A percentile compares a stretch with the other conserved stretches of the same genome.
Conservation (phyloP, 441 rosid genomes). For the Francoa sonchifolia region DNA sequence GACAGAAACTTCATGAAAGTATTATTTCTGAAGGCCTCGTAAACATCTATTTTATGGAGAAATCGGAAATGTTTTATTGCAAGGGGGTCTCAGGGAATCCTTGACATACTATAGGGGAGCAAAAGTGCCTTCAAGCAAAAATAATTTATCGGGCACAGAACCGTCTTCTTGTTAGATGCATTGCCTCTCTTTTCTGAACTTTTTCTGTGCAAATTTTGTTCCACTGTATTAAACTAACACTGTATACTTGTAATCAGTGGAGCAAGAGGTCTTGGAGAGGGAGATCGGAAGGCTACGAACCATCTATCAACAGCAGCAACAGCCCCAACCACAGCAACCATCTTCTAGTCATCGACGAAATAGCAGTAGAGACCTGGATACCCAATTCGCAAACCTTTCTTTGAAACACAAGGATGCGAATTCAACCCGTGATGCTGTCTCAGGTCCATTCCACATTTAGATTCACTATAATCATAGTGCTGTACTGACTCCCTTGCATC, state of each 20-base stretch:
- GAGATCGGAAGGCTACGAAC: constrained; percentile 77
- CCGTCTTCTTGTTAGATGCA: neutral
- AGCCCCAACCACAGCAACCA: constrained; percentile 34
- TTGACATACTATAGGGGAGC: too few species aligned
- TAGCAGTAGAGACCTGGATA: constrained; percentile 75
- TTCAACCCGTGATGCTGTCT: constrained; percentile 49
- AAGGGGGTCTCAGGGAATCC: too few species aligned
- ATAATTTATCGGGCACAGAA: too few species aligned
- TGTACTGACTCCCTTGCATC: constrained; percentile 11
- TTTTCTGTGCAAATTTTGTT: neutral
- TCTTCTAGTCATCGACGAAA: constrained; percentile 59
- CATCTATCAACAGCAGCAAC: constrained; percentile 65
- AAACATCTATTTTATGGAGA: too few species aligned
- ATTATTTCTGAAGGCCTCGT: too few species aligned
- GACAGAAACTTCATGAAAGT: too few species aligned
- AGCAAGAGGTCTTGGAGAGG: constrained; percentile 92
- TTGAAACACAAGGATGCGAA: constrained; percentile 59
- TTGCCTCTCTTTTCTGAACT: neutral
- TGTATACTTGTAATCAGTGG: constrained; percentile 41
- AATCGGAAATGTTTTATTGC: too few species aligned
- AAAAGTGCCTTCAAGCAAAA: too few species aligned
- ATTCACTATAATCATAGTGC: constrained; percentile 16
- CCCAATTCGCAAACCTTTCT: constrained; percentile 78
- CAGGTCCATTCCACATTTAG: constrained; percentile 57
- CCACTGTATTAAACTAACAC: neutral